A percentile compares a stretch with the other conserved stretches of the same genome.
phyloP scores from a whole-genome alignment of 1,139 yeast species.

The Pichia sp. region DNA sequence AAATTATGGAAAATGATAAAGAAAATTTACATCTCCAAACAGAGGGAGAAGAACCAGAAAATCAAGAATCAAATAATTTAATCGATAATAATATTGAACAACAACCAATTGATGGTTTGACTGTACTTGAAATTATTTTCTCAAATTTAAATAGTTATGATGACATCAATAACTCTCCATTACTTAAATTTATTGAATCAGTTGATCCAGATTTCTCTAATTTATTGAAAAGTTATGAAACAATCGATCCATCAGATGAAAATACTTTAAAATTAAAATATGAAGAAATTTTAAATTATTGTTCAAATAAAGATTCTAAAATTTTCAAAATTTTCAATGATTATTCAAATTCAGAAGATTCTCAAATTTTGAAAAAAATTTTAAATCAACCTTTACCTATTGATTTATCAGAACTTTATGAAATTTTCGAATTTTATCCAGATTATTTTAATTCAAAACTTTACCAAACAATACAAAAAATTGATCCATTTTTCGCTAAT shows the following conservation, averaged over 20 bases:
- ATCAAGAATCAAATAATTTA: background rate
- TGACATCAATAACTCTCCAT: conserved; percentile 17
- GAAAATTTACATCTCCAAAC: background rate
- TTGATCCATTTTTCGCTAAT: conserved; percentile 22
- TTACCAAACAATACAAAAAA: conserved; percentile 14
- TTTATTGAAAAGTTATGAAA: conserved; percentile 16
- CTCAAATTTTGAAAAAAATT: conserved; percentile 13
- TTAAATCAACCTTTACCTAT: conserved; percentile 24
- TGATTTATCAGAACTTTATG: conserved; percentile 22
- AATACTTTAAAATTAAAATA: conserved; percentile 12
- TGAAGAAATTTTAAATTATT: conserved; percentile 15
- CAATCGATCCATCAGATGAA: conserved; percentile 18
- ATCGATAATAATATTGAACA: background rate
- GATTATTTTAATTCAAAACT: conserved; percentile 19
- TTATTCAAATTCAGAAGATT: conserved; percentile 13
- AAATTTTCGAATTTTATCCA: conserved; percentile 21
- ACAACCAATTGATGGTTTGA: conserved; percentile 15
- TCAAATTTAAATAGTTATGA: conserved; percentile 21
- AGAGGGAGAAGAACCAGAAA: background rate
- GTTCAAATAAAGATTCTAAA: conserved; percentile 16
- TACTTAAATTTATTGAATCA: conserved; percentile 16
- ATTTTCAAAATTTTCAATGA: conserved; percentile 21
- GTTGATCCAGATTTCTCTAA: conserved; percentile 16
- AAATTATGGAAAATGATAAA: conserved; percentile 2
- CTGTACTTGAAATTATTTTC: conserved; percentile 21